A percentile compares a stretch with the other conserved stretches of the same genome.
phyloP scores from a whole-genome alignment of 306 rosid genomes.

The Dalbergia cultrata region DNA sequence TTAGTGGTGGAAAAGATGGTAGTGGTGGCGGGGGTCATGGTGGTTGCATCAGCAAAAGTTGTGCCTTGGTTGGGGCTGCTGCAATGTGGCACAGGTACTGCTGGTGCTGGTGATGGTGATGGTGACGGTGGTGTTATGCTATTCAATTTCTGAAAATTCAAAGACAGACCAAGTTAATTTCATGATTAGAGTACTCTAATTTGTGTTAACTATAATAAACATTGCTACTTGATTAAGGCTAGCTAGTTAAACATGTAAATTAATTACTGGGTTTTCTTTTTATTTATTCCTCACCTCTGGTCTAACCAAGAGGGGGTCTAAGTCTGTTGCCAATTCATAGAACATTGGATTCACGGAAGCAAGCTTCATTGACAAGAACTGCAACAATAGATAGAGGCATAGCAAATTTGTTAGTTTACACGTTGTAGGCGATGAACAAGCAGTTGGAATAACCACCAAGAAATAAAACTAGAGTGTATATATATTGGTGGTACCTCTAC shows the following conservation, averaged over 20 bases:
- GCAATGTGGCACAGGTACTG: conserved; percentile 59
- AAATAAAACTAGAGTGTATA: not conserved
- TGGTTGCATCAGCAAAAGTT: conserved; percentile 52
- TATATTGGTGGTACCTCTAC: conserved; percentile 73
- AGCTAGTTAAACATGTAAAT: too few relatives aligned
- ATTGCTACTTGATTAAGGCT: too few relatives aligned
- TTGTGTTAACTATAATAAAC: not conserved
- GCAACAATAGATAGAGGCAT: conserved; percentile 30
- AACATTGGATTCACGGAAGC: conserved; percentile 74
- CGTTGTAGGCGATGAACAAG: not conserved
- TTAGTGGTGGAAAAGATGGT: conserved; percentile 45
- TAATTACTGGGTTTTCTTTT: conserved; percentile 1
- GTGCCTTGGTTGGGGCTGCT: conserved; percentile 57
- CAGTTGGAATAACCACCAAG: conserved; percentile 3
- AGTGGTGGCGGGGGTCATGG: conserved; percentile 12
- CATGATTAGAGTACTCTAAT: conserved; percentile 12
- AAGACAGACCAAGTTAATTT: conserved; percentile 14
- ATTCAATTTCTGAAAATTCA: conserved; percentile 54
- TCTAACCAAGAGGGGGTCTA: conserved; percentile 58
- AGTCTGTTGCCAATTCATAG: conserved; percentile 69
- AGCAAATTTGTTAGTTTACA: not conserved
- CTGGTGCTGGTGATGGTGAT: conserved; percentile 53
- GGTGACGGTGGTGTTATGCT: conserved; percentile 54
- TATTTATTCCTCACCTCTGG: conserved; percentile 62
- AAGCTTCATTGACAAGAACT: conserved; percentile 93